Evolutionary conservation across 805 yeast genomes (phyloP).

Genomic region (Yarrowia bubula): DNA sequence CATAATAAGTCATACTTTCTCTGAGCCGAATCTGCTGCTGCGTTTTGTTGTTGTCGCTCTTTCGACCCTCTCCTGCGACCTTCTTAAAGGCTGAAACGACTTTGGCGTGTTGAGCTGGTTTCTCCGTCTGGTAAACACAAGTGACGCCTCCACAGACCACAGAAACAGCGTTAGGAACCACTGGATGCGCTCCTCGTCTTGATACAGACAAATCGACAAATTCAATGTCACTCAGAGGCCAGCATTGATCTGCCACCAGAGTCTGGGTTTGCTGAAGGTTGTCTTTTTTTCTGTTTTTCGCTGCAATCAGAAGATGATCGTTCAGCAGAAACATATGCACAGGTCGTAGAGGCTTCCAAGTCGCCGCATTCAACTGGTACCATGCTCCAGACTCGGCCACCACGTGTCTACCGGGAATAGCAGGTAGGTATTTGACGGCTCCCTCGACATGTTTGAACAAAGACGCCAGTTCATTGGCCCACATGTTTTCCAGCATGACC

Average conservation of each 20-base stretch:
- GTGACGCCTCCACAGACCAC: conserved; percentile 49
- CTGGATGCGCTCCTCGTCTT: conserved; percentile 30
- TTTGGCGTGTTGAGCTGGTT: conserved; percentile 29
- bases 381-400: conserved; percentile 77
- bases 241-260: conserved; percentile 71
- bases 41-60: conserved; percentile 7
- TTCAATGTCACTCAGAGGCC: conserved; percentile 66
- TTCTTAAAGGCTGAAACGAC: conserved; percentile 30
- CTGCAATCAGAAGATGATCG: conserved; percentile 73
- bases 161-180: conserved; percentile 42
- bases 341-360: conserved; percentile 75
- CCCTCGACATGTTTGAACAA: conserved; percentile 84
- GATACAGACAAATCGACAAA: conserved; percentile 44
- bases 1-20: conserved; percentile 28
- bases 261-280: conserved; percentile 40
- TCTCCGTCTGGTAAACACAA: conserved; percentile 43
- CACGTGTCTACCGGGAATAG: conserved; percentile 76
- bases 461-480: conserved; percentile 70
- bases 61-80: conserved; percentile 28
- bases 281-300: conserved; percentile 49
- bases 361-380: conserved; percentile 82
- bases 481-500: conserved; percentile 69
- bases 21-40: conserved; percentile 27
- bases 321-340: conserved; percentile 74
- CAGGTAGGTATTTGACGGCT: conserved; percentile 75